Base-by-base conservation (phyloP, 257 asterid genomes). In the Cordia subcordata region DNA sequence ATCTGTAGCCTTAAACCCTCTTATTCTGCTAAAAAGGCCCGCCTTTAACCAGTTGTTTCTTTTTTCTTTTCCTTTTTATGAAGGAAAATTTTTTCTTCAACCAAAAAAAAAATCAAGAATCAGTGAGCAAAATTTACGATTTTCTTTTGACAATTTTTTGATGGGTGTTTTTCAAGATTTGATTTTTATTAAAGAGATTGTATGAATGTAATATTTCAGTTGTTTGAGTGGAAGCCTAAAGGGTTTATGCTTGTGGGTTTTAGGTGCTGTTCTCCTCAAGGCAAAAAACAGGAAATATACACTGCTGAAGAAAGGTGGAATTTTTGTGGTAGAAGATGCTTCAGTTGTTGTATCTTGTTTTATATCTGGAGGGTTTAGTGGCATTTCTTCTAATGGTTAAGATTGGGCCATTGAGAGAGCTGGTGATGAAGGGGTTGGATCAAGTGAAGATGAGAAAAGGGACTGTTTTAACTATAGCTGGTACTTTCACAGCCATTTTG, bases 341-440 rank as follows among this genome's bases (percentile, higher is more conserved):
- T 71, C 96, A 92, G 55, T 73, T 91, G 81, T 81, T 91, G 79
- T 88, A 80, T 58, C 49, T 88, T 69, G 96, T 85, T 59, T 84
- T 91, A 8, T 85, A 69, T 67, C 73, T 56, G 23, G 96, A 91
- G 88, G 82, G 98, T 35, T 52, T 84, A 47, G 83, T 84, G 65
- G 95, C 98, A 47, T 85, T 88, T 64, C 87, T 88, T 61, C 23
- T 91, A 51, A 60, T 85, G 88, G 98, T 91, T 72, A 85, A 88
- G 84, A 91, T 91, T 69, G 98, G 96, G 61, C 95, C 90, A 23
- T 60, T 88, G 33, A 85, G 96, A 67, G 96, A 88, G 67, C 76
- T 88, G 66, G 88, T 85, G 50, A 88, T 88, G 39, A 91, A 84
- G 83, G 78, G 88, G 68, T 72, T 91, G 74, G 98, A 91, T 84